Percentiles rank a stretch among this genome's conserved stretches.
phyloP scores from a whole-genome alignment of 1,284 basidiomycete genomes.

The Rhodotorula sp. region DNA sequence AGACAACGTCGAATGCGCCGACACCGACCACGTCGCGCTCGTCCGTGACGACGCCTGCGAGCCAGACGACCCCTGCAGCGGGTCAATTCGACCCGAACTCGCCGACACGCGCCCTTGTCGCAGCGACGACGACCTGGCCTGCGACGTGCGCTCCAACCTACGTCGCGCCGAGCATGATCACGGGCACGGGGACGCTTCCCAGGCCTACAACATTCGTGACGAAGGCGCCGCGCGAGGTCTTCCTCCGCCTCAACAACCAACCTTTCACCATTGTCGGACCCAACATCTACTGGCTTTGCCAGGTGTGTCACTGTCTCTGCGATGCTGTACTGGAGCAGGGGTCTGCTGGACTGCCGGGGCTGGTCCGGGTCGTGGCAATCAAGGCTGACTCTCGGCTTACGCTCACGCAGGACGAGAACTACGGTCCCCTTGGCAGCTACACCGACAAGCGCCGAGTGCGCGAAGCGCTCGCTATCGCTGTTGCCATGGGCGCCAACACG shows the following conservation, averaged over 20 bases:
- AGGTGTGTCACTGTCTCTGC: neutral
- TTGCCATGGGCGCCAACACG: slow-evolving; percentile 38
- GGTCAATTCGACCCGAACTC: slow-evolving; percentile 3
- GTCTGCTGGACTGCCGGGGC: no score
- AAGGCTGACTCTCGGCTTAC: no score
- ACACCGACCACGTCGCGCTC: neutral
- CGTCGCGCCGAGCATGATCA: slow-evolving; percentile 25
- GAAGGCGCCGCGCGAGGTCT: neutral
- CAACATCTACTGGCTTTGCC: slow-evolving; percentile 37
- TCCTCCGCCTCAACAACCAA: slow-evolving; percentile 12
- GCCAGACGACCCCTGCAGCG: slow-evolving; percentile 1
- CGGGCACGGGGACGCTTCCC: slow-evolving; percentile 39
- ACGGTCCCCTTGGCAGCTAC: slow-evolving; percentile 8
- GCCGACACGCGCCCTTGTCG: slow-evolving; percentile 15
- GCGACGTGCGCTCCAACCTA: slow-evolving; percentile 34
- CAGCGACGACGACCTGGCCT: neutral
- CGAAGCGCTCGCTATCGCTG: slow-evolving; percentile 34
- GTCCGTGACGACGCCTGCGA: neutral
- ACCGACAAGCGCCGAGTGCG: slow-evolving; percentile 36
- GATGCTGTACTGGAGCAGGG: neutral
- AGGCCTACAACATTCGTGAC: slow-evolving; percentile 30
- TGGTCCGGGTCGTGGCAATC: no score
- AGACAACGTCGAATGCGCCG: neutral
- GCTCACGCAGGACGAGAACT: slow-evolving; percentile 24
- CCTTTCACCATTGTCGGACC: slow-evolving; percentile 35